Percentiles rank a stretch among this genome's conserved stretches.
Evolutionary conservation across 805 yeast species (phyloP).

Genomic region (Yarrowia yakushimensis): DNA sequence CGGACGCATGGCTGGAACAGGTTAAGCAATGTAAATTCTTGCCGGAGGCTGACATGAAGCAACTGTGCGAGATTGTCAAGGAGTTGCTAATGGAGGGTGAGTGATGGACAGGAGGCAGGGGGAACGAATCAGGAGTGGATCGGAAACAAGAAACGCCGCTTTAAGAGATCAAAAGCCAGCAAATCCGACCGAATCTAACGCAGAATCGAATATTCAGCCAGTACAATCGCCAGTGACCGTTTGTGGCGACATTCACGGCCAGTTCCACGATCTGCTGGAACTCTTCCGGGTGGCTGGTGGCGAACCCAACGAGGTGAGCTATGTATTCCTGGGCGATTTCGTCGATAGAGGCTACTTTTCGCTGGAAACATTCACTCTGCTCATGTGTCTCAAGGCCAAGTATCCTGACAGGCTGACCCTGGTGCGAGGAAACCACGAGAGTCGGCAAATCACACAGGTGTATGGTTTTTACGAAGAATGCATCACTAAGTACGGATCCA

Average conservation of each 20-base stretch:
- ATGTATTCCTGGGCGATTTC: slow-evolving; percentile 93
- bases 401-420: slow-evolving; percentile 68
- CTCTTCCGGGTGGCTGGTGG: slow-evolving; percentile 71
- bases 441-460: slow-evolving; percentile 92
- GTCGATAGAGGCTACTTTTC: slow-evolving; percentile 99
- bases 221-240: slow-evolving; percentile 82
- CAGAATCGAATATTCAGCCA: slow-evolving; percentile 87
- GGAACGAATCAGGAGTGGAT: background rate
- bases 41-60: slow-evolving; percentile 92
- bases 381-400: slow-evolving; percentile 71
- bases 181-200: background rate
- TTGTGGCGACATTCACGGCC: slow-evolving; percentile 98
- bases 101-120: slow-evolving; percentile 10
- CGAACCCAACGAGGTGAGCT: slow-evolving; percentile 64
- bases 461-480: slow-evolving; percentile 97
- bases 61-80: slow-evolving; percentile 90
- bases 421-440: slow-evolving; percentile 96
- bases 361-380: slow-evolving; percentile 83
- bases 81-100: slow-evolving; percentile 79
- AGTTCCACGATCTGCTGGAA: slow-evolving; percentile 82
- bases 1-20: slow-evolving; percentile 94
- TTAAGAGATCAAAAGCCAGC: background rate
- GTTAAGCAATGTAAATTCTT: slow-evolving; percentile 85
- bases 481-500: slow-evolving; percentile 79
- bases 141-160: background rate